Base-by-base conservation (phyloP, 148 eudicot genomes). In the Rhododendron kiyosumense region DNA sequence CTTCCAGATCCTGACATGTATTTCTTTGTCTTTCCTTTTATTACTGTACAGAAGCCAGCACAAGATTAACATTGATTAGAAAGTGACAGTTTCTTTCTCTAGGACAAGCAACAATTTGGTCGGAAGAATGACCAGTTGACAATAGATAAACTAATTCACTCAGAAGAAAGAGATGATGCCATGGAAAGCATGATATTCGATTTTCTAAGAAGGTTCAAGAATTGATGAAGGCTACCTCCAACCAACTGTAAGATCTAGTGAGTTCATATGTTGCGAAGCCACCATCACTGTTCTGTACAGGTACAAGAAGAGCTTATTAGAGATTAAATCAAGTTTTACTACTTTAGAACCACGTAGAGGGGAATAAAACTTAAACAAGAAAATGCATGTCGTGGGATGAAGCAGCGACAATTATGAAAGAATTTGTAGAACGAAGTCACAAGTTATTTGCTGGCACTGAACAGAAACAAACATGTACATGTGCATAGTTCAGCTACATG, bases 191-290 rank as follows among this genome's bases (percentile, higher is more conserved):
- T 84, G 81, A 51, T 34, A 74, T 73, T 69, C 81, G 34, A 49
- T 8, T n/a, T 34, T 73, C 49, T 32, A 74, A 15, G 22, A 81
- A 80, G 63, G 34, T 41, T 75, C 52, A 81, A 83, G 57, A 85
- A 26, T 51, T 79, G 78, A 75, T 83, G 46, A 81, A 85, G 67
- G 57, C 41, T 92, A 96, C 99, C 99, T 97, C 99, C 85, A 95
- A 87, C 99, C 99, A 97, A 84, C 92, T 85, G 86, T 95, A 97
- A 83, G 99, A 97, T 91, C 99, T 90, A 76, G 99, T 95, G 76
- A 97, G 95, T 89, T 97, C 99, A 92, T 97, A 97, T 43, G 99
- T 97, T 85, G 98, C 98, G 90, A 92, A 93, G 82, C 99, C 76
- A 71, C 76, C 76, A 30, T 32, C 9, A 5, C 41, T 71, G 38